A percentile compares a stretch with the other conserved stretches of the same genome.
These are phyloP conservation scores for Fraxinus anomala DNA, from an alignment of 257 asterid genomes.

Conservation along the genomic window DNA sequence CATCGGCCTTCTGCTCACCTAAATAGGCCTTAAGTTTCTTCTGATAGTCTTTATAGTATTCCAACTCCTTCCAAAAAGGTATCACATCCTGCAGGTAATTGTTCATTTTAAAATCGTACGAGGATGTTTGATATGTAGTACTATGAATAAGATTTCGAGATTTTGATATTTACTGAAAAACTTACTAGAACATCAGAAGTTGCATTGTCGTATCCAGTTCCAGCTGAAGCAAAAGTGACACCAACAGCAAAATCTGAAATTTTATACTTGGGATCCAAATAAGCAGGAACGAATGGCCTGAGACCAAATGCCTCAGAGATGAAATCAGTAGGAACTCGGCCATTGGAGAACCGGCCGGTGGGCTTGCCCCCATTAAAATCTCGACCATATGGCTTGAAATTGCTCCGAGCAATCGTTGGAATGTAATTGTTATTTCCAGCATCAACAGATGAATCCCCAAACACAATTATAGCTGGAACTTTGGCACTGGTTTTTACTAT, in stretches of 20 bases:
- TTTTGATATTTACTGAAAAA: neutral
- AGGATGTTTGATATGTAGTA: neutral
- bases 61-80: conserved; percentile 75
- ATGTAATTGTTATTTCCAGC: conserved; percentile 83
- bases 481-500: conserved; percentile 27
- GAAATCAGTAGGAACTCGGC: conserved; percentile 73
- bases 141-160: neutral
- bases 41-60: conserved; percentile 76
- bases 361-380: conserved; percentile 66
- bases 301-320: conserved; percentile 73
- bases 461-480: conserved; percentile 71
- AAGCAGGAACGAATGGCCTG: conserved; percentile 68
- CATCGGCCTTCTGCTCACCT: conserved; percentile 59
- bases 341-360: conserved; percentile 85
- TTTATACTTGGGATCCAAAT: conserved; percentile 72
- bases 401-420: conserved; percentile 66
- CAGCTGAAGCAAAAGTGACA: conserved; percentile 94
- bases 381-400: conserved; percentile 80
- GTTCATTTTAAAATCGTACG: no score
- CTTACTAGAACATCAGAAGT: conserved; percentile 79
- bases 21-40: conserved; percentile 45
- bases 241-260: conserved; percentile 74
- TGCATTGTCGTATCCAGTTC: conserved; percentile 79
- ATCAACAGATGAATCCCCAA: conserved; percentile 92
- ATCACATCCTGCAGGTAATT: conserved; percentile 58